Evolutionary conservation across 108 stramenopile species (phyloP).

Genomic region (Seminavis robusta): DNA sequence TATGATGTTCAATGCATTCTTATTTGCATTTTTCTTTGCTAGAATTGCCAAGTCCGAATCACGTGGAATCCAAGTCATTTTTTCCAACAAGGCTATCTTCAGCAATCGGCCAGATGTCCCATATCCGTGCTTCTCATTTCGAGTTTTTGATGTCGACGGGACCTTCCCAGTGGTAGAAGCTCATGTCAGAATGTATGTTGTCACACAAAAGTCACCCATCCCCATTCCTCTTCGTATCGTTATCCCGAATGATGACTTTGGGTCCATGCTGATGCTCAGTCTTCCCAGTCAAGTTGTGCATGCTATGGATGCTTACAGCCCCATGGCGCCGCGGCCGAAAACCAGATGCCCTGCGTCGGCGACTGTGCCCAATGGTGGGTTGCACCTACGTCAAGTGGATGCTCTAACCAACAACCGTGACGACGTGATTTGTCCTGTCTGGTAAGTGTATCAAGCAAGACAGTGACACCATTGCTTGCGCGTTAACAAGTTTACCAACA

Average conservation of each 20-base stretch:
- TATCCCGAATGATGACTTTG: slow-evolving; percentile 69
- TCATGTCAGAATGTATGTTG: slow-evolving; percentile 78
- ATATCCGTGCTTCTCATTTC: slow-evolving; percentile 16
- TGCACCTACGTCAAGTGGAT: slow-evolving; percentile 49
- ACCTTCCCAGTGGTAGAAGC: slow-evolving; percentile 77
- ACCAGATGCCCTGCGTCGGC: slow-evolving; percentile 3
- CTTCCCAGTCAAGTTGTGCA: slow-evolving; percentile 50
- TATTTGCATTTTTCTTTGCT: slow-evolving; percentile 75
- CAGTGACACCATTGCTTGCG: no score
- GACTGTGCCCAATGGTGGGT: slow-evolving; percentile 23
- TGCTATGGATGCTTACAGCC: slow-evolving; percentile 56
- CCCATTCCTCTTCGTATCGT: slow-evolving; percentile 47
- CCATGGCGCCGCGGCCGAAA: slow-evolving; percentile 15
- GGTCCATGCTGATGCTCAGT: slow-evolving; percentile 40
- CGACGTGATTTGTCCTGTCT: slow-evolving; percentile 60
- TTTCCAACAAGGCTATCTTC: slow-evolving; percentile 67
- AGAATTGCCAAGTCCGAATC: slow-evolving; percentile 51
- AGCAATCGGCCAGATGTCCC: slow-evolving; percentile 24
- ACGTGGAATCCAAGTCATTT: slow-evolving; percentile 67
- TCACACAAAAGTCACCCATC: slow-evolving; percentile 36
- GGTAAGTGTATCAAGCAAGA: no score
- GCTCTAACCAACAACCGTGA: slow-evolving; percentile 36
- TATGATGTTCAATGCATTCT: slow-evolving; percentile 68
- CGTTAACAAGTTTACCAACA: no score
- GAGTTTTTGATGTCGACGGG: slow-evolving; percentile 71